phyloP scores from a whole-genome alignment of 192 early-diverging fungal genomes.

The Rhizophagus sp. region DNA sequence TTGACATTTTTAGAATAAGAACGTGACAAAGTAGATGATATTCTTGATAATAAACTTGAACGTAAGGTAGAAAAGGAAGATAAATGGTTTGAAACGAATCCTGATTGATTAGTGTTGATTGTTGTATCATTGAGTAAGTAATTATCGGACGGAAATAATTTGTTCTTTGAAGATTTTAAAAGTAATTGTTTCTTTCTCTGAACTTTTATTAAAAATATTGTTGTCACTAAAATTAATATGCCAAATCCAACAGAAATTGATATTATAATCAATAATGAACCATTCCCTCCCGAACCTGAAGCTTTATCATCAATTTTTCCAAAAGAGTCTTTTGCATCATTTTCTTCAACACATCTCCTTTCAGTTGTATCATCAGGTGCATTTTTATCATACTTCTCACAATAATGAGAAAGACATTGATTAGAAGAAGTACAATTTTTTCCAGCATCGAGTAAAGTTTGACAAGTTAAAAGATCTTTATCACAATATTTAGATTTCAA shows the following conservation, averaged over 20 bases:
- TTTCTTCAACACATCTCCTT: neutral
- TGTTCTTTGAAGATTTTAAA: too few relatives aligned
- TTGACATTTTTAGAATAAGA: neutral
- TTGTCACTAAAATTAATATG: neutral
- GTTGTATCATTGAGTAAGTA: neutral
- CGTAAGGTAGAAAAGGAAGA: neutral
- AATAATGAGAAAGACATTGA: neutral
- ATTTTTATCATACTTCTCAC: neutral
- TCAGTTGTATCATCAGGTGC: neutral
- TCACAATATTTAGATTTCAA: neutral
- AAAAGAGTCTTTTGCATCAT: too few relatives aligned
- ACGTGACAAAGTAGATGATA: neutral
- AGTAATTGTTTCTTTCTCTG: neutral
- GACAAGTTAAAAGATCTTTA: neutral
- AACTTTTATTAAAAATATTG: neutral
- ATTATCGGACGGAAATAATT: neutral
- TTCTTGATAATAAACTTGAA: neutral
- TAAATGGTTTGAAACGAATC: neutral
- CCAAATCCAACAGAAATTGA: neutral
- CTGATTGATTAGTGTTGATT: neutral
- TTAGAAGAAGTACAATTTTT: neutral
- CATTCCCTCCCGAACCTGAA: neutral
- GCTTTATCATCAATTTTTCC: neutral
- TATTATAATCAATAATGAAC: neutral
- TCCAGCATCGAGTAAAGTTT: neutral